Evolutionary conservation across 169 alveolate genomes (phyloP).

Genomic region (Neospora caninum): DNA sequence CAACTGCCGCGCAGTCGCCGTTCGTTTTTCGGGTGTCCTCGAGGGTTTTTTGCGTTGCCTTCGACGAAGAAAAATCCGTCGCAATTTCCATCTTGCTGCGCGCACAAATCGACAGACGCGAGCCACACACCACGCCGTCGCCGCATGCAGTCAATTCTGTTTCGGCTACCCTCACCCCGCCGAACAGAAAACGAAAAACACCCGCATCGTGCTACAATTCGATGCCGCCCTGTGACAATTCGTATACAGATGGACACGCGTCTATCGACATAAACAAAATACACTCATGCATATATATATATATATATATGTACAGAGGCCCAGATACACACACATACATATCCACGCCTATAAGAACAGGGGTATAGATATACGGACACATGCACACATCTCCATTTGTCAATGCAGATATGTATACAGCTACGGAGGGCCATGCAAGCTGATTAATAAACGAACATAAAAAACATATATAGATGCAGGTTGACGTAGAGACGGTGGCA

Average conservation of each 20-base stretch:
- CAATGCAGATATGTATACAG: neutral
- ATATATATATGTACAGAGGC: neutral
- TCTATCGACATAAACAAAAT: neutral
- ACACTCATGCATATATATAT: neutral
- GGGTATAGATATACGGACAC: neutral
- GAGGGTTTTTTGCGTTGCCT: neutral
- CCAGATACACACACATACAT: neutral
- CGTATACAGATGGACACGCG: neutral
- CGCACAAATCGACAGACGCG: neutral
- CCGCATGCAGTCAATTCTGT: no score
- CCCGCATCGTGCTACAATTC: neutral
- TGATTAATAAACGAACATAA: no score
- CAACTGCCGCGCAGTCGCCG: neutral
- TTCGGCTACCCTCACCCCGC: no score
- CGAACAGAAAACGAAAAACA: no score
- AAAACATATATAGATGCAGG: no score
- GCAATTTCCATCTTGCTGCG: neutral
- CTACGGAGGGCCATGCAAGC: no score
- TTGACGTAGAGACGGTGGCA: no score
- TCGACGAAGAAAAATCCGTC: neutral
- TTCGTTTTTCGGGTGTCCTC: neutral
- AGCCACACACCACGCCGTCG: neutral
- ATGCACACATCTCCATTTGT: neutral
- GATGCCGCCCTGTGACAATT: no score
- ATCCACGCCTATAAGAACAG: neutral